A percentile compares a stretch with the other conserved stretches of the same genome.
Conservation (phyloP, 2,329 filamentous ascomycete genomes). For the Thermochaetoides dissita region DNA sequence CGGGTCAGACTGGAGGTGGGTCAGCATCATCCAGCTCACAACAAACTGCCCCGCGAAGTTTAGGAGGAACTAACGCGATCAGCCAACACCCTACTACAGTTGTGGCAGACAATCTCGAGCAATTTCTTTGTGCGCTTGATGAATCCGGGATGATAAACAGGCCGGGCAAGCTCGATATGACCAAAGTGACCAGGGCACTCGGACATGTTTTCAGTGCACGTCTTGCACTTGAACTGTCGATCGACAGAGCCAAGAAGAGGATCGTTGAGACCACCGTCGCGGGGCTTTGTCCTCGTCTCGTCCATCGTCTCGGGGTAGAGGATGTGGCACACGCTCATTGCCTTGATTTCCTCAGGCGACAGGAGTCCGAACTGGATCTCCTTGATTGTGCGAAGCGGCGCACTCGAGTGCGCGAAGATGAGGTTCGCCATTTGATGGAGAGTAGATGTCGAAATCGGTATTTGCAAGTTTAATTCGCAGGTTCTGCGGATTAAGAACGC, state of each 20-base stretch:
- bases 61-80: constrained; percentile 76
- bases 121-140: constrained; percentile 99
- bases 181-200: constrained; percentile 97
- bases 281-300: constrained; percentile 79
- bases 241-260: constrained; percentile 94
- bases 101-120: constrained; percentile 96
- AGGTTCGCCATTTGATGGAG: constrained; percentile 68
- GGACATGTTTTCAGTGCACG: constrained; percentile 87
- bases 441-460: background rate
- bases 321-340: constrained; percentile 92
- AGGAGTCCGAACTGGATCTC: constrained; percentile 98
- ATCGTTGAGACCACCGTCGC: constrained; percentile 86
- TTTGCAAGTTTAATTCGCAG: background rate
- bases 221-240: constrained; percentile 86
- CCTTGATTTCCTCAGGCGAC: constrained; percentile 97
- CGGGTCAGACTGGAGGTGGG: constrained; percentile 58
- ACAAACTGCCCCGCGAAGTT: constrained; percentile 28
- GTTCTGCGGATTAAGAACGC: constrained; percentile 2
- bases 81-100: constrained; percentile 93
- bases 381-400: constrained; percentile 91
- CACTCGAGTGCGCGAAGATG: constrained; percentile 80
- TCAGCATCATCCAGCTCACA: constrained; percentile 47
- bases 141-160: constrained; percentile 90
- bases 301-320: constrained; percentile 99
- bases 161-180: constrained; percentile 93